Base-by-base conservation (phyloP, 2,329 filamentous ascomycete genomes). In the Colletotrichum limetticola region DNA sequence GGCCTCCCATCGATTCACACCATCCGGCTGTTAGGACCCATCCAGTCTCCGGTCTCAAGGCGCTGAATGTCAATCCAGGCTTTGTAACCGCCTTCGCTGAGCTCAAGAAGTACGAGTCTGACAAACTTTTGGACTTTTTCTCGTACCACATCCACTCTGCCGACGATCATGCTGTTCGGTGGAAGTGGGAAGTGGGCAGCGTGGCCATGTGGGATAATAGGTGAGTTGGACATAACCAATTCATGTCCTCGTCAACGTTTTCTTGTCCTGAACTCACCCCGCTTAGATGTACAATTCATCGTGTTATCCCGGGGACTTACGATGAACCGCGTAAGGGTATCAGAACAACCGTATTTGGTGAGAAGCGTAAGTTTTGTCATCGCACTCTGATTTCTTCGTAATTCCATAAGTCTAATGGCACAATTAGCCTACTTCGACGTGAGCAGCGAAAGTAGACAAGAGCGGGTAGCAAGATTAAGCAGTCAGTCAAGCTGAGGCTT, bases 151-250 rank as follows among this genome's bases (percentile, higher is more conserved):
- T 88, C 32, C 85, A 87, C 74, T 83, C 85, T 0, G 86, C 85
- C 1, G 85, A 87, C 61, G 87, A 88, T 74, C 86, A 87, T 74
- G 82, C 81, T 28, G 86, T 88, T 6, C 79, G 86, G 2, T 87
- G 85, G 82, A 87, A 86, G 72, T 88, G 87, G 86, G 77, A 81
- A 0, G 83, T 85, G 7, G 86, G 86, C 0, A 85, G 83, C 35
- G 83, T 87, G 5, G 86, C 86, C 1, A 85, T 88, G 78, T 88
- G 86, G 86, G 86, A 88, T 67, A 88, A 88, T 74, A 76, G 84
- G 79, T 82, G 5, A 42, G 37, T 42, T 42, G 37, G 14, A 42
- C 37, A 42, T 16, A 7, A 42, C 37, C 14, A 16, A 7, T 42
- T 16, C 14, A 42, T 14, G 14, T 16, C 37, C 16, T 3, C 37